Conservation (phyloP, 2,329 filamentous ascomycete genomes). For the Leptographium lundbergii region DNA sequence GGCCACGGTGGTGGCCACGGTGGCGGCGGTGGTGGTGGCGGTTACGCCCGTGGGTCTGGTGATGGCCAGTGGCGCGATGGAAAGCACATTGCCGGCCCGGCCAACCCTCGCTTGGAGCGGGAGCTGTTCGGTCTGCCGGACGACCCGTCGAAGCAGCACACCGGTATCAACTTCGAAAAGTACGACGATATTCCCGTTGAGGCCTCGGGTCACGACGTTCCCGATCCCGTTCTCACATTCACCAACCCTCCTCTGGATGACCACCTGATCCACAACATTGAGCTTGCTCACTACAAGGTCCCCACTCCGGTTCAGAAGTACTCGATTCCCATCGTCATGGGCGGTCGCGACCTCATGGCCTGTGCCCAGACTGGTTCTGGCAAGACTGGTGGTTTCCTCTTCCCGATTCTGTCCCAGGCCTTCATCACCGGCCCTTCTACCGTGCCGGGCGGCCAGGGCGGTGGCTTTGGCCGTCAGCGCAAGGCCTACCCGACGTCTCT, state of each 20-base stretch:
- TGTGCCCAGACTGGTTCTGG: slow-evolving; percentile 99
- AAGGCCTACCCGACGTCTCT: slow-evolving; percentile 96
- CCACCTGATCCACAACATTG: slow-evolving; percentile 86
- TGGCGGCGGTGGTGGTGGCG: slow-evolving; percentile 36
- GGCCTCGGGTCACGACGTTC: slow-evolving; percentile 85
- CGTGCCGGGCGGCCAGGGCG: slow-evolving; percentile 46
- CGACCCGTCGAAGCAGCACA: slow-evolving; percentile 90
- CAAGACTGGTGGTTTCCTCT: slow-evolving; percentile 99
- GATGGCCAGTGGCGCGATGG: slow-evolving; percentile 95
- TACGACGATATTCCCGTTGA: slow-evolving; percentile 99
- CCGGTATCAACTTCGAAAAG: slow-evolving; percentile 99
- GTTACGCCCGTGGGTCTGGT: slow-evolving; percentile 65
- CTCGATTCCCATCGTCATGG: slow-evolving; percentile 98
- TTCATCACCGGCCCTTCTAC: slow-evolving; percentile 78
- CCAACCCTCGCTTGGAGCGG: slow-evolving; percentile 82
- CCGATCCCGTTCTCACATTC: slow-evolving; percentile 82
- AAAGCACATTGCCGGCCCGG: slow-evolving; percentile 84
- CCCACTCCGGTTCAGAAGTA: slow-evolving; percentile 98
- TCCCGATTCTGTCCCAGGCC: slow-evolving; percentile 96
- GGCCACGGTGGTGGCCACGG: slow-evolving; percentile 18
- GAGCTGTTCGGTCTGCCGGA: slow-evolving; percentile 88
- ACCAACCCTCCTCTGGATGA: slow-evolving; percentile 91
- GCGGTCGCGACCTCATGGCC: slow-evolving; percentile 95
- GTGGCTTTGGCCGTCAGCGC: slow-evolving; percentile 79
- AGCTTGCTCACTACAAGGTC: slow-evolving; percentile 84